A percentile compares a stretch with the other conserved stretches of the same genome.
Conservation (phyloP, 1,284 basidiomycete species). For the Agroathelia rolfsii region DNA sequence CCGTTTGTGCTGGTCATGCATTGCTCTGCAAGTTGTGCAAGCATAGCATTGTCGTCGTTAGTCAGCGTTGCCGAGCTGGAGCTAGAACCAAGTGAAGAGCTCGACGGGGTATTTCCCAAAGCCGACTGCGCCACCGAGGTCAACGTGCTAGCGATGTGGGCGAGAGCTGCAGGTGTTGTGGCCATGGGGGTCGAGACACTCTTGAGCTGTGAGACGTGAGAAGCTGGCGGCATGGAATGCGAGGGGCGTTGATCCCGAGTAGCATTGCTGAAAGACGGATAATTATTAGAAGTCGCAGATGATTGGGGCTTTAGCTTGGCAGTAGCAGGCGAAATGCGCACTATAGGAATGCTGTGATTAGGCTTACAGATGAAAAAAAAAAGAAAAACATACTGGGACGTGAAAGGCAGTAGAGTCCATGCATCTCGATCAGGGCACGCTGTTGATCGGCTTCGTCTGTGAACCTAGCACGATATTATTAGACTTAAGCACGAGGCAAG, state of each 20-base stretch:
- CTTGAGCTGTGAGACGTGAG: conserved; percentile 36
- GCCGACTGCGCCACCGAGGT: conserved; percentile 36
- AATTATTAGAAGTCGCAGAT: conserved; percentile 30
- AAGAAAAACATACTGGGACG: conserved; percentile 57
- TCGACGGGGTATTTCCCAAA: conserved; percentile 49
- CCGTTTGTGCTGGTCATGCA: conserved; percentile 22
- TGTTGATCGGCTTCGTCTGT: conserved; percentile 81
- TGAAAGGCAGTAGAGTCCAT: conserved; percentile 77
- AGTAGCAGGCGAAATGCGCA: conserved; percentile 85
- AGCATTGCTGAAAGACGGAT: conserved; percentile 25
- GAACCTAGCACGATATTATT: conserved; percentile 40
- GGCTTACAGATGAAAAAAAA: conserved; percentile 8
- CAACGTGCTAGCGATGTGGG: conserved; percentile 27
- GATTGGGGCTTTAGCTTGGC: conserved; percentile 69
- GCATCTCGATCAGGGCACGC: conserved; percentile 83
- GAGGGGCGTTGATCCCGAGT: conserved; percentile 22
- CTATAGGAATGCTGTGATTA: conserved; percentile 26
- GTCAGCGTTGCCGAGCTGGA: conserved; percentile 35
- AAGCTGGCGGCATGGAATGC: conserved; percentile 30
- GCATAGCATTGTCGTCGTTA: conserved; percentile 27
- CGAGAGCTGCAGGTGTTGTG: conserved; percentile 24
- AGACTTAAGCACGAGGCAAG: conserved; percentile 8
- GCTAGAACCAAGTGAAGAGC: conserved; percentile 45
- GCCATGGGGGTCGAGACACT: conserved; percentile 64
- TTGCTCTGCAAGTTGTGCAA: conserved; percentile 38